These are phyloP conservation scores for Dactylellina haptotyla DNA, from an alignment of 2,329 filamentous ascomycete genomes.

Conservation along the genomic window DNA sequence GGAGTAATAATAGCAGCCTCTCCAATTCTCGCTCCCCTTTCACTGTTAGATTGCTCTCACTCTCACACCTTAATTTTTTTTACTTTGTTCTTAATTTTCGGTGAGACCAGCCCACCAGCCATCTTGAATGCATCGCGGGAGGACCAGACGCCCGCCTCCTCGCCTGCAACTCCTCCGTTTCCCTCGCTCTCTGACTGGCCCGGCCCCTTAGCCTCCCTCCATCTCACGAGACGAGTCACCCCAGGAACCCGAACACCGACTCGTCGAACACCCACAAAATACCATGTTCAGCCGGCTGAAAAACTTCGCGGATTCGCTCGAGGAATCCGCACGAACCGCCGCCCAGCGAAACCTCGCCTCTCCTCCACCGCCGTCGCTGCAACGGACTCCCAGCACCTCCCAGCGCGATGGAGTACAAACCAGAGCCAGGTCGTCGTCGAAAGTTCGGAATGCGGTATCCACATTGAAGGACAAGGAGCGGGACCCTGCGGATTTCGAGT, in stretches of 20 bases:
- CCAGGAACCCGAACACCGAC: slow-evolving; percentile 4
- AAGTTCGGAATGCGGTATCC: slow-evolving; percentile 38
- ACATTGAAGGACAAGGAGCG: slow-evolving; percentile 47
- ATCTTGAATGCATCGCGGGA: slow-evolving; percentile 40
- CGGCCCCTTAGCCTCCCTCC: background rate
- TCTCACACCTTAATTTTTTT: background rate
- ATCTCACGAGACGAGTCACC: slow-evolving; percentile 28
- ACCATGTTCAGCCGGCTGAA: slow-evolving; percentile 47
- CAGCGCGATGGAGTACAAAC: slow-evolving; percentile 30
- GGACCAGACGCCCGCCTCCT: slow-evolving; percentile 2
- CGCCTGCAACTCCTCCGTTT: slow-evolving; percentile 15
- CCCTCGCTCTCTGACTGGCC: background rate
- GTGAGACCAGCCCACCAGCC: background rate
- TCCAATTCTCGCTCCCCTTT: slow-evolving; percentile 28
- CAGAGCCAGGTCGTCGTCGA: slow-evolving; percentile 33
- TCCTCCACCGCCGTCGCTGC: slow-evolving; percentile 28
- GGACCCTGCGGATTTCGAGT: slow-evolving; percentile 52
- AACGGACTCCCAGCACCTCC: slow-evolving; percentile 38
- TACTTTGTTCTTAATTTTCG: background rate
- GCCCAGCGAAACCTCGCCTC: slow-evolving; percentile 42
- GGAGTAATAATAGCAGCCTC: slow-evolving; percentile 30
- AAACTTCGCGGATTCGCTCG: slow-evolving; percentile 51
- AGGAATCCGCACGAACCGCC: slow-evolving; percentile 50
- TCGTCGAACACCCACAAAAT: slow-evolving; percentile 6
- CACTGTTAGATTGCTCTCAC: background rate